Evolutionary conservation across 2,329 filamentous ascomycete species (phyloP), one percentile per base, ranked within the genome.

Genomic region (Cladosporium sp.): DNA sequence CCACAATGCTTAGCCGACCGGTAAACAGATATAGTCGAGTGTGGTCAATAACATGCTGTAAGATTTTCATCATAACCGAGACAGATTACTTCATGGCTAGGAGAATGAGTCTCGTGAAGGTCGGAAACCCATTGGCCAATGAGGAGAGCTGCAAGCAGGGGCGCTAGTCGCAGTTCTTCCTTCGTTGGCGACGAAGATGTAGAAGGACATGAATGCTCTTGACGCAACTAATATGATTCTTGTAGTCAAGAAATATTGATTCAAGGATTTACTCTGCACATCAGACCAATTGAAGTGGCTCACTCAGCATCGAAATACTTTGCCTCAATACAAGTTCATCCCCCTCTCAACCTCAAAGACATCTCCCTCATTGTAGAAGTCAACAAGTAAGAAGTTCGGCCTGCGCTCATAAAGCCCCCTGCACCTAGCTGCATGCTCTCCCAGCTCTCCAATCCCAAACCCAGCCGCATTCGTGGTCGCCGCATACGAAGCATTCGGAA

Each of bases 301-400:
- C 1, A 46, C n/a, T 46, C 40, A 11, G 4, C 40, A 3, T 46
- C 1, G 16, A 4, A 21, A 21, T 7, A 5, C 21, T n/a, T n/a
- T 8, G 10, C 12, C n/a, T 23, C 40, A 58, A 35, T 57, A 75
- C 71, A 77, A 65, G 49, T 72, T 73, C 69, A 73, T 68, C 6
- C 71, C 71, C 63, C 70, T 67, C 64, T 73, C 72, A 23, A 75
- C 70, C 40, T 70, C 69, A 58, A 72, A 74, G 1, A 72, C 72
- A 31, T 71, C 58, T 10, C 73, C 72, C 56, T 73, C 71, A 46
- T 70, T 70, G 60, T 72, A 75, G 62, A 75, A 74, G 69, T 82
- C 80, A 28, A 80, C 73, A 33, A 83, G 72, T 18, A 82, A 72
- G 29, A 79, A 77, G 66, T 81, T 81, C 21, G 80, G 80, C 35